Percentiles rank a stretch among this genome's conserved stretches.
Evolutionary conservation across 257 asterid genomes (phyloP).

Genomic region (Capsicum chinense): DNA sequence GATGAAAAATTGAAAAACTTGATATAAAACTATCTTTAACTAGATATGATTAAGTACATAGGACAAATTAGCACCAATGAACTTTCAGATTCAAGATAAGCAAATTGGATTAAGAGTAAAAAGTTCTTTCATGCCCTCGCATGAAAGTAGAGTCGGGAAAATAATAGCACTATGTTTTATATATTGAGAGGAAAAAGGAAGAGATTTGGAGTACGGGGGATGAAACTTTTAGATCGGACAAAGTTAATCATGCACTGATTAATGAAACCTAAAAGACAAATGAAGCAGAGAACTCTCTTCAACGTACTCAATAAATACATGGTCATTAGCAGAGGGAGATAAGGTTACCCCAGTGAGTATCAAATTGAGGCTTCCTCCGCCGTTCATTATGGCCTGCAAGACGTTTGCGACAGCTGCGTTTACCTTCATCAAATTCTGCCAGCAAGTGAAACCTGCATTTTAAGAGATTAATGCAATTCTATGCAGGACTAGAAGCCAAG

Average conservation of each 20-base stretch:
- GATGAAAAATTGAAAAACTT: neutral
- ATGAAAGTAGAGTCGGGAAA: too few species aligned
- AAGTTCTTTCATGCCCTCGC: neutral
- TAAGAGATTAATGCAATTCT: conserved; percentile 4
- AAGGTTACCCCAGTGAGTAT: conserved; percentile 50
- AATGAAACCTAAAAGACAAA: neutral
- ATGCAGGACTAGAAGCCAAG: neutral
- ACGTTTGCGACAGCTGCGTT: conserved; percentile 79
- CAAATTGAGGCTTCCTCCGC: conserved; percentile 65
- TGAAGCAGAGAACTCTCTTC: neutral
- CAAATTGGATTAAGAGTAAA: neutral
- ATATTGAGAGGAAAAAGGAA: too few species aligned
- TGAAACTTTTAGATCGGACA: too few species aligned
- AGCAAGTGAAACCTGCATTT: conserved; percentile 63
- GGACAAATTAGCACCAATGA: neutral
- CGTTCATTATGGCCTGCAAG: conserved; percentile 77
- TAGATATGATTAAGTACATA: neutral
- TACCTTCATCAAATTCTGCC: conserved; percentile 68
- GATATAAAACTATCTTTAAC: neutral
- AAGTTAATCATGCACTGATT: too few species aligned
- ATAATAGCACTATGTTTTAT: too few species aligned
- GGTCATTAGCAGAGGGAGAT: neutral
- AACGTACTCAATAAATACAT: neutral
- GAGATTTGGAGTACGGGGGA: too few species aligned
- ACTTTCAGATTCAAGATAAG: neutral